Base-by-base conservation (phyloP, 768 basidiomycete species). In the Leccinum imitatum region DNA sequence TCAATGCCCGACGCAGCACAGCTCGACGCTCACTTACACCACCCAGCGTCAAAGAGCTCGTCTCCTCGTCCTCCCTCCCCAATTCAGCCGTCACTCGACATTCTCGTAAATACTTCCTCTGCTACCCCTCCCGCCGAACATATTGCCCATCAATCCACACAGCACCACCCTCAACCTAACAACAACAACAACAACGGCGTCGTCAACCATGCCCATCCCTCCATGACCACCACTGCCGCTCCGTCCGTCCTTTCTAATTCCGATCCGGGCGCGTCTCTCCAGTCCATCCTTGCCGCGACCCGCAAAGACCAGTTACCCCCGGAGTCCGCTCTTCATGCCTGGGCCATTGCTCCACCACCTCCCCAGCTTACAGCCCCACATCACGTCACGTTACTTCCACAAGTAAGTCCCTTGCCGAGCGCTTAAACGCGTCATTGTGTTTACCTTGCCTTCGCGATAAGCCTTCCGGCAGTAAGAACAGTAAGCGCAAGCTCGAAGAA, bases 401-500 rank as follows among this genome's bases (percentile, higher is more conserved):
- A 83, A 74, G 81, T 81, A 66, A 63, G 75, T 69, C 61, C 51
- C 37, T 27, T 44, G 4, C 37, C 54, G 61, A 67, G 72, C 72
- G 73, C 64, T 63, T 74, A 69, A 61, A 60, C 67, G 71, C 69
- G 70, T 64, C 63, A 19, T 58, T 54, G 50, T 46, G 19, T 61
- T 69, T 56, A 67, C 67, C 69, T 53, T 55, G 66, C 61, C 54
- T 31, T 23, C 59, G 47, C 67, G 64, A 64, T 65, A 63, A 65
- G 63, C 68, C 73, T 17, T 70, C 73, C 7, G 64, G 76, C 57
- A 69, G 68, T 54, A 78, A 84, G 39, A 78, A 81, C 35, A 79
- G 80, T 46, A 93, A 93, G 75, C 90, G 91, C 63, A 92, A 91
- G 73, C 78, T 90, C 21, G 90, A 92, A 41, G 74, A 79, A 53